Evolutionary conservation across 352 stramenopile genomes (phyloP), one percentile per base, ranked within the genome.

Genomic region (Globisporangium megalacanthum): DNA sequence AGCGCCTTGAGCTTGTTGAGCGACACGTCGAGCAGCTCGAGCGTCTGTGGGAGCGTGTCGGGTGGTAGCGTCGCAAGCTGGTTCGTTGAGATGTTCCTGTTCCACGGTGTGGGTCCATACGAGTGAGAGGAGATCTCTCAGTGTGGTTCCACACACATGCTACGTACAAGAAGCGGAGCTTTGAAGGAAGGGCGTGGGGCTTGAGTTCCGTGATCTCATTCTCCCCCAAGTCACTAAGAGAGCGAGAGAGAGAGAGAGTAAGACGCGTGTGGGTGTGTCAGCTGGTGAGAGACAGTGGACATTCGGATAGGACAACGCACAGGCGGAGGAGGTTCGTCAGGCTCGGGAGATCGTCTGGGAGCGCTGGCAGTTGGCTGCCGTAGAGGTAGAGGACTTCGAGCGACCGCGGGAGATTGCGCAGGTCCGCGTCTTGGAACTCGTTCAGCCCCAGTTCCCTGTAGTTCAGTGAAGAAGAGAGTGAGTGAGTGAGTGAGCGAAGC

Each of bases 401-500:
- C 2, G 68, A 66, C 13, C n/a, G 25, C 10, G 71, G 71, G 0
- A 79, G 68, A 0, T 55, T 33, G 7, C 48, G 52, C 47, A 79
- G 46, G 7, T 56, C 33, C 1, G 66, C 37, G 10, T 68, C 39
- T 33, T 60, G 65, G 36, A 77, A 73, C 4, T 65, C 56, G 51
- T 79, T 79, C 65, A 55, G 70, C 11, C 65, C 66, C 0, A 77
- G 62, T 17, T 79, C 66, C 17, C 71, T 79, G 31, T 33, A 8
- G 15, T 39, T 20, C 15, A 47, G n/a, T n/a, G 48, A 14, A 36
- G 8, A 2, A 14, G 7, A 41, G 25, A 13, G 29, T 37, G 11
- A 15, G 31, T 17, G 3, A 41, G n/a, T 14, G 29, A 13, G 6
- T 6, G 19, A 13, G 6, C 2, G 19, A 14, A 19, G 13, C n/a